Percentiles rank a stretch among this genome's conserved stretches.
Conservation (phyloP, 2,329 filamentous ascomycete genomes). For the Calonectria pseudoreteaudii region DNA sequence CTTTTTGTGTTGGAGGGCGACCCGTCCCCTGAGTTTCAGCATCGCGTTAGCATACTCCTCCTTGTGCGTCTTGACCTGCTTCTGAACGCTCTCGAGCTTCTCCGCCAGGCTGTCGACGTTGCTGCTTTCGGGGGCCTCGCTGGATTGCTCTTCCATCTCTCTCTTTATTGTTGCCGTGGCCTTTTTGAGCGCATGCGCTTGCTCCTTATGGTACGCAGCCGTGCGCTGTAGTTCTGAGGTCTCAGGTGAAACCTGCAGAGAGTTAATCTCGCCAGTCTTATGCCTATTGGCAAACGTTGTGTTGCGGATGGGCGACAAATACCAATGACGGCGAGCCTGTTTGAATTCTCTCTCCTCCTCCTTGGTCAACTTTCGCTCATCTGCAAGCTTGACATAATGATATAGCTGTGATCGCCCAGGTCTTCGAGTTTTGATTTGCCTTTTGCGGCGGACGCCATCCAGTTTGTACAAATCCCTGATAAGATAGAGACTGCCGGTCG, state of each 20-base stretch:
- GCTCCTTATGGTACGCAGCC: slow-evolving; percentile 46
- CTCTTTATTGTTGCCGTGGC: slow-evolving; percentile 31
- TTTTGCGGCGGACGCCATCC: slow-evolving; percentile 43
- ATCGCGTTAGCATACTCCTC: slow-evolving; percentile 42
- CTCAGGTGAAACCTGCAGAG: slow-evolving; percentile 35
- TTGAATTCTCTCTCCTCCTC: slow-evolving; percentile 51
- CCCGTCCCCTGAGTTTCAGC: slow-evolving; percentile 43
- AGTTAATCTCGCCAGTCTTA: slow-evolving; percentile 30
- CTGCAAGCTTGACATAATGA: slow-evolving; percentile 46
- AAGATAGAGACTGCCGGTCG: slow-evolving; percentile 57
- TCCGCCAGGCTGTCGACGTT: slow-evolving; percentile 15
- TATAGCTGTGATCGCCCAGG: slow-evolving; percentile 50
- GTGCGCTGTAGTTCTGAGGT: slow-evolving; percentile 42
- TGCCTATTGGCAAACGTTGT: slow-evolving; percentile 33
- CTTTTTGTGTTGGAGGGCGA: slow-evolving; percentile 44
- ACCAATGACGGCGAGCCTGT: slow-evolving; percentile 47
- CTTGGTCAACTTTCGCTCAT: slow-evolving; percentile 45
- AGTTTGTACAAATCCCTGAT: slow-evolving; percentile 50
- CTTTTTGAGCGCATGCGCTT: slow-evolving; percentile 45
- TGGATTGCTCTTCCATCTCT: slow-evolving; percentile 23
- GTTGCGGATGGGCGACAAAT: slow-evolving; percentile 45
- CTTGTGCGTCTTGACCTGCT: slow-evolving; percentile 42
- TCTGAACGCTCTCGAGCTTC: slow-evolving; percentile 38
- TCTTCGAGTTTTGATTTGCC: slow-evolving; percentile 45
- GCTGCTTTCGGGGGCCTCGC: not conserved